Conservation (phyloP, 1,284 basidiomycete species). For the Pseudozyma sp. region DNA sequence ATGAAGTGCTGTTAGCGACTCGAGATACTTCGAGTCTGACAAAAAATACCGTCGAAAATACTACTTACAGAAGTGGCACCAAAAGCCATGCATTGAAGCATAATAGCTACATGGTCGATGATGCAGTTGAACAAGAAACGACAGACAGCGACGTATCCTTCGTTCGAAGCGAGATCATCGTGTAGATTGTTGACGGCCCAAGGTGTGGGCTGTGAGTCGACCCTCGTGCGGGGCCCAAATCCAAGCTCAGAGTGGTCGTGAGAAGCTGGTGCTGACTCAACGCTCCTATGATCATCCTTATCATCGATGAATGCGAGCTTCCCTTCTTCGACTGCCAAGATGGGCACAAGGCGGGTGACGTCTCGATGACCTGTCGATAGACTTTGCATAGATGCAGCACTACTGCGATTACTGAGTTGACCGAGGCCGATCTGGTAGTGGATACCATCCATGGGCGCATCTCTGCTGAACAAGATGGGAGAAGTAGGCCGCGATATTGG, state of each 20-base stretch:
- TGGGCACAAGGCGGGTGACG: too few species aligned
- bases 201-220: not conserved
- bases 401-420: too few species aligned
- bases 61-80: conserved; percentile 26
- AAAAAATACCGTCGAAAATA: not conserved
- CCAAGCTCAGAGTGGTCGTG: not conserved
- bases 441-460: too few species aligned
- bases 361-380: too few species aligned
- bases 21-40: not conserved
- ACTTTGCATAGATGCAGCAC: too few species aligned
- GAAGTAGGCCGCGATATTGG: too few species aligned
- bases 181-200: conserved; percentile 15
- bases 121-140: conserved; percentile 40
- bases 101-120: conserved; percentile 32
- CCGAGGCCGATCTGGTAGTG: too few species aligned
- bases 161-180: conserved; percentile 20
- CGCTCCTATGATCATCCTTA: not conserved
- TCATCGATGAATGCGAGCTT: not conserved
- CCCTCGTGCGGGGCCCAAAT: conserved; percentile 5
- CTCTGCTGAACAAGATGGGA: too few species aligned
- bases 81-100: conserved; percentile 28
- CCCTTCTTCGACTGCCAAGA: too few species aligned
- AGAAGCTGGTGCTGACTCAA: not conserved
- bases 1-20: not conserved
- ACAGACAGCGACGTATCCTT: conserved; percentile 33